phyloP scores from a whole-genome alignment of 768 basidiomycete species.

The Sutorius australiensis region DNA sequence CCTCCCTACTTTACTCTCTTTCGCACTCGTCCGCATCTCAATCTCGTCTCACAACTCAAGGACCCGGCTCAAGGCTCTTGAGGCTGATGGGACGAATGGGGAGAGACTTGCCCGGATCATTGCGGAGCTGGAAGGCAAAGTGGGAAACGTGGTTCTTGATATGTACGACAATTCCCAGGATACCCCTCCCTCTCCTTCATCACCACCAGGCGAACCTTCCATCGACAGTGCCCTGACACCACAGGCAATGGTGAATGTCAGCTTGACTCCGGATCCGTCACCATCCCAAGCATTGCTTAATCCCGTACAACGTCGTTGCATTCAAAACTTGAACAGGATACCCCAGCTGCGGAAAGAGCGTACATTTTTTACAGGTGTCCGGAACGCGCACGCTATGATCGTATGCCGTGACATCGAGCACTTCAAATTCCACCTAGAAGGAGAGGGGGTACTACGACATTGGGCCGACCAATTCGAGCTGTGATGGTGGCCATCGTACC shows the following conservation, averaged over 20 bases:
- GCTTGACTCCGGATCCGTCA: conserved; percentile 5
- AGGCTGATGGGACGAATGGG: conserved; percentile 46
- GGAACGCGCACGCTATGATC: conserved; percentile 70
- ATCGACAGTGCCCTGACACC: background rate
- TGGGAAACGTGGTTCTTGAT: conserved; percentile 62
- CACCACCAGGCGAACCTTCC: background rate
- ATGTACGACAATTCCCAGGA: conserved; percentile 46
- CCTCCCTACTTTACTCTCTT: conserved; percentile 53
- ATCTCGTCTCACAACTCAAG: conserved; percentile 58
- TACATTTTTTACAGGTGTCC: conserved; percentile 55
- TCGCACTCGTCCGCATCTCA: conserved; percentile 54
- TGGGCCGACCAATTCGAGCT: conserved; percentile 64
- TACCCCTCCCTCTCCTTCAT: conserved; percentile 17
- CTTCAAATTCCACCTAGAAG: conserved; percentile 54
- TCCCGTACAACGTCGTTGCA: conserved; percentile 54
- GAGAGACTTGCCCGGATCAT: conserved; percentile 56
- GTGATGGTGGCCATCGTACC: conserved; percentile 16
- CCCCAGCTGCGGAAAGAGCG: conserved; percentile 66
- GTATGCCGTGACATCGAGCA: conserved; percentile 62
- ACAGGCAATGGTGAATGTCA: background rate
- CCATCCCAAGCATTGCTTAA: conserved; percentile 47
- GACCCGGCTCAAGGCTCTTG: conserved; percentile 60
- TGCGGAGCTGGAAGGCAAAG: conserved; percentile 52
- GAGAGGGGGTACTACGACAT: conserved; percentile 65
- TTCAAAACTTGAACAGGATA: conserved; percentile 59